phyloP scores from a whole-genome alignment of 306 rosid genomes.

The Gleditsia sinensis region DNA sequence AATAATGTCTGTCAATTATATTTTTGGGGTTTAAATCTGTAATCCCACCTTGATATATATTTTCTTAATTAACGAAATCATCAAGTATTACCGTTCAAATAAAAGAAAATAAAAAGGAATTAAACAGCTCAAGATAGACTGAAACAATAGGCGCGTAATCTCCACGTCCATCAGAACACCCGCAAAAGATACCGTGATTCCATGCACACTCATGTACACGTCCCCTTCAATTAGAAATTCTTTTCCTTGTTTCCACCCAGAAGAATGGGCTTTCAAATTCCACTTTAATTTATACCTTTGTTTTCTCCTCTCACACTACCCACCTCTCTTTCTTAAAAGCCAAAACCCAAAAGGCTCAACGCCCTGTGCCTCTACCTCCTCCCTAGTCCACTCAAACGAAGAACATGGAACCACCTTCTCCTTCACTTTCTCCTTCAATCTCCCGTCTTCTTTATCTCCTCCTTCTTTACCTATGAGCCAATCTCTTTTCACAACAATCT shows the following conservation, averaged over 20 bases:
- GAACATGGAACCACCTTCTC: slow-evolving; percentile 30
- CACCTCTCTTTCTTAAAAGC: slow-evolving; percentile 32
- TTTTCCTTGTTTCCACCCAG: slow-evolving; percentile 8
- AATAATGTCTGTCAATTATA: too few species aligned
- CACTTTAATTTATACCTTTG: too few species aligned
- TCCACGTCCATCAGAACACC: slow-evolving; percentile 14
- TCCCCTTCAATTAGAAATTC: slow-evolving; percentile 31
- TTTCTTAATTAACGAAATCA: too few species aligned
- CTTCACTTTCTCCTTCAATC: slow-evolving; percentile 26
- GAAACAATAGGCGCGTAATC: slow-evolving; percentile 20
- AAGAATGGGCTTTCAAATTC: too few species aligned
- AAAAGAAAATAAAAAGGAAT: neutral
- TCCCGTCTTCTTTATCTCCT: slow-evolving; percentile 31
- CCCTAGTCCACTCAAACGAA: neutral
- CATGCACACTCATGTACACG: slow-evolving; percentile 43
- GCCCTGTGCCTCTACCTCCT: neutral
- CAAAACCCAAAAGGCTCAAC: slow-evolving; percentile 31
- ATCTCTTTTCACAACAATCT: too few species aligned
- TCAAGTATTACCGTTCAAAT: too few species aligned
- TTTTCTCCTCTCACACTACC: slow-evolving; percentile 11
- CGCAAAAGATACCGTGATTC: slow-evolving; percentile 2
- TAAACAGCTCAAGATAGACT: neutral
- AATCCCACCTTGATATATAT: too few species aligned
- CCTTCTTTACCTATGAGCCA: slow-evolving; percentile 41
- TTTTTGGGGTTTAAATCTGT: too few species aligned